Percentiles rank a stretch among this genome's conserved stretches.
These are phyloP conservation scores for Rhypophila decipiens DNA, from an alignment of 495 filamentous ascomycete genomes.

Conservation along the genomic window DNA sequence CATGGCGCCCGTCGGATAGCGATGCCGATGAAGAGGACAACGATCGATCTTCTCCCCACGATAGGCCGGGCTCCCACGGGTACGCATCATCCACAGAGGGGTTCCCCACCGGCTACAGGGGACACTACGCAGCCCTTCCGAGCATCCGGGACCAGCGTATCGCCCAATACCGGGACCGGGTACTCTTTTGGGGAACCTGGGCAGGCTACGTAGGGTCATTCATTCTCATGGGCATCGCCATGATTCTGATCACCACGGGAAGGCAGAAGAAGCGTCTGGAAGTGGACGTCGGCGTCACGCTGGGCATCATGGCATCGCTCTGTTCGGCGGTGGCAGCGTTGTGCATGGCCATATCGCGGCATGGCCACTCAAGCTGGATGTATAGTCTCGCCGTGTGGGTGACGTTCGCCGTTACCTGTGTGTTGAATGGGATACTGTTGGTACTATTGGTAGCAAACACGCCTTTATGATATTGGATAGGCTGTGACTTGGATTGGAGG, in stretches of 20 bases:
- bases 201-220: slow-evolving; percentile 40
- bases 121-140: slow-evolving; percentile 39
- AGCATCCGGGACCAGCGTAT: slow-evolving; percentile 34
- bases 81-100: slow-evolving; percentile 25
- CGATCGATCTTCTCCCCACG: slow-evolving; percentile 18
- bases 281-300: slow-evolving; percentile 55
- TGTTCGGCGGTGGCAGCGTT: slow-evolving; percentile 49
- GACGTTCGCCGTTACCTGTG: slow-evolving; percentile 40
- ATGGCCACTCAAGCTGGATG: slow-evolving; percentile 32
- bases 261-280: slow-evolving; percentile 45
- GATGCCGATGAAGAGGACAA: slow-evolving; percentile 17
- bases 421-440: slow-evolving; percentile 45
- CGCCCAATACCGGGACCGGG: slow-evolving; percentile 33
- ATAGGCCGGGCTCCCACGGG: slow-evolving; percentile 15
- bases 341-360: slow-evolving; percentile 41
- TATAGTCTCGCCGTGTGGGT: slow-evolving; percentile 37
- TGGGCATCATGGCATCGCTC: slow-evolving; percentile 50
- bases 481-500: neutral
- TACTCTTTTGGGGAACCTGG: slow-evolving; percentile 40
- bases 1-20: slow-evolving; percentile 25
- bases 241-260: slow-evolving; percentile 47
- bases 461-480: slow-evolving; percentile 1
- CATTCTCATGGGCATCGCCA: slow-evolving; percentile 48
- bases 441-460: slow-evolving; percentile 38
- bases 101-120: slow-evolving; percentile 34